Evolutionary conservation across 768 basidiomycete genomes (phyloP), one percentile per base, ranked within the genome.

Genomic region (Rhizopogon vesiculosus): DNA sequence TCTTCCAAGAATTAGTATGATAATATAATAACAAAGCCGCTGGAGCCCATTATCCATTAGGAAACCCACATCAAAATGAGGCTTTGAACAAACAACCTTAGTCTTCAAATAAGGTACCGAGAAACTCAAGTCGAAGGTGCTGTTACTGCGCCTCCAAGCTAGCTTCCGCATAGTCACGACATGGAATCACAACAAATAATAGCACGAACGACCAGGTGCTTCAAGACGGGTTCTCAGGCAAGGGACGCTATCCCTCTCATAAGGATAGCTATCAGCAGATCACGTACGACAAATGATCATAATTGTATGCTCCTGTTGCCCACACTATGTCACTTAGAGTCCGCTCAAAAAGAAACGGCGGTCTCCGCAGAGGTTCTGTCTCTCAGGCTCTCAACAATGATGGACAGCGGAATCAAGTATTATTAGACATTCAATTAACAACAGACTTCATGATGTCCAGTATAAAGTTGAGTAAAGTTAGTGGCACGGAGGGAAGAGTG

Each of bases 331-430:
- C 51, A 43, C 42, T 45, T 48, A 58, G 42, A 45, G 56, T 52
- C 40, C 55, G 43, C 45, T 45, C n/a, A 29, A 51, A 19, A 45
- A 29, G 38, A 54, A 31, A 33, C 46, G 40, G 50, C 56, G 51
- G 57, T 57, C 35, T 38, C 61, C 65, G 35, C 40, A 43, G 44
- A 38, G 25, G 45, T 56, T 54, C 52, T 59, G 44, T 55, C 59
- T 63, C 69, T 62, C 70, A 70, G 59, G 66, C 62, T 60, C 56
- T 61, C 57, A 54, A 55, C 57, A 52, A 48, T 41, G 48, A 51
- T 25, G 51, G 59, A 52, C 50, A 42, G 38, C 56, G 40, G 45
- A 54, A 56, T 45, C 42, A 56, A 56, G 60, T 48, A 54, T 49
- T 55, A 53, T 45, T 42, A 43, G 46, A 43, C 44, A 45, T 48